Base-by-base conservation (phyloP, 805 yeast species). In the Myxozyma sirexii region DNA sequence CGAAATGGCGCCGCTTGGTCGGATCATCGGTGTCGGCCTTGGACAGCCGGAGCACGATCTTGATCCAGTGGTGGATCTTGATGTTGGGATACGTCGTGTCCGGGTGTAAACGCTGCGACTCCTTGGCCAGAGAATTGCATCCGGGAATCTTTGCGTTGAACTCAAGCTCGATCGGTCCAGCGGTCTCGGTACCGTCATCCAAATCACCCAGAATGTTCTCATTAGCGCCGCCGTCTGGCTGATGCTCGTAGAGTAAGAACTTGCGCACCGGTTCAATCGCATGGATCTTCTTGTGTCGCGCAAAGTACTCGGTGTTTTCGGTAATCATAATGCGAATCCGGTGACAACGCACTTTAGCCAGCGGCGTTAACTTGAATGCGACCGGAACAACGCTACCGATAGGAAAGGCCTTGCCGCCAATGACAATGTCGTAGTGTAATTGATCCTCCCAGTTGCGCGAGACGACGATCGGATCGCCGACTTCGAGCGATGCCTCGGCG, bases 61-160 rank as follows among this genome's bases (percentile, higher is more conserved):
- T 94, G 68, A 94, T 85, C 97, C 99, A 94, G 75, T 94, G 99
- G 69, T 89, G 93, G 5, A 94, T 81, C 74, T 90, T 92, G 63
- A 94, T 90, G 67, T 84, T 85, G 24, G 81, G 83, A 67, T 81
- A 86, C 2, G 89, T 83, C 0, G 97, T 89, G 73, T 94, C 96
- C 1, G 98, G 97, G 68, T 90, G 97, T 50, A 77, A 63, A 13
- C 39, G 53, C 31, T 42, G 65, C 26, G 42, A 49, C 27, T 58
- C 64, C 37, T 53, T 48, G 4, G 39, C 52, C 15, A 49, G 43
- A 7, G 45, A 35, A 26, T 59, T 42, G 57, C 68, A 65, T 5
- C 60, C 62, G 1, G 98, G 98, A 23, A 94, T 86, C 64, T 80
- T 87, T n/a, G 91, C 83, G 73, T 88, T 90, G 71, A 90, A 89